Conservation (phyloP, 495 filamentous ascomycete genomes). For the Penicillium soppii region DNA sequence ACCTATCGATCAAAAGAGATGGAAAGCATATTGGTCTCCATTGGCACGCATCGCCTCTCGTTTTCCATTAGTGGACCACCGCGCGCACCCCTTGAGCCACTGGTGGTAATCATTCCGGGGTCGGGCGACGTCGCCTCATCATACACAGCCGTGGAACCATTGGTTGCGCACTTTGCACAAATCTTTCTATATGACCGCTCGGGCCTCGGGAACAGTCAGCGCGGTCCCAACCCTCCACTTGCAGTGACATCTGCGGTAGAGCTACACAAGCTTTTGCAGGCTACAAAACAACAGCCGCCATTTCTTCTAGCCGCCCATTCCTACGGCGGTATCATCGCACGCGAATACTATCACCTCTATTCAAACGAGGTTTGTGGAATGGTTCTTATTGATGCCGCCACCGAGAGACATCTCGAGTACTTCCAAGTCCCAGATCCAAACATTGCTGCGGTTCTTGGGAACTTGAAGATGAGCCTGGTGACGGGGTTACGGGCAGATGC, state of each 20-base stretch:
- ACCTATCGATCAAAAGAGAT: slow-evolving; percentile 5
- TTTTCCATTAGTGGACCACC: slow-evolving; percentile 23
- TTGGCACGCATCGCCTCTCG: slow-evolving; percentile 39
- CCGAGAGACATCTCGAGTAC: slow-evolving; percentile 35
- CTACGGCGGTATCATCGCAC: slow-evolving; percentile 51
- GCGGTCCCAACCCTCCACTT: slow-evolving; percentile 11
- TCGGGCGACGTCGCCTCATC: slow-evolving; percentile 43
- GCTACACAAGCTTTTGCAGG: slow-evolving; percentile 30
- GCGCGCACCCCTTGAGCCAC: slow-evolving; percentile 23
- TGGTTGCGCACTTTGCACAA: slow-evolving; percentile 26
- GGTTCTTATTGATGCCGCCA: slow-evolving; percentile 39
- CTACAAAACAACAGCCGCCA: slow-evolving; percentile 22
- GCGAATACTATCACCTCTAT: slow-evolving; percentile 43
- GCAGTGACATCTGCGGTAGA: slow-evolving; percentile 30
- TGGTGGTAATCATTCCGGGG: slow-evolving; percentile 47
- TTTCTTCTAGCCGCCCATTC: slow-evolving; percentile 50
- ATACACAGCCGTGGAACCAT: slow-evolving; percentile 38
- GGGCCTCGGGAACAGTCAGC: slow-evolving; percentile 38
- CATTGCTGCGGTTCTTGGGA: slow-evolving; percentile 30
- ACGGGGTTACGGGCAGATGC: slow-evolving; percentile 29
- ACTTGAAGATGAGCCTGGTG: slow-evolving; percentile 30
- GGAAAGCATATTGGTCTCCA: slow-evolving; percentile 22
- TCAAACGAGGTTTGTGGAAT: slow-evolving; percentile 33
- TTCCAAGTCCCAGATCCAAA: slow-evolving; percentile 31
- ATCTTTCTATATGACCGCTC: slow-evolving; percentile 45